These are phyloP conservation scores for Zizania palustris DNA, from an alignment of 202 grass and related monocot species.

Conservation along the genomic window DNA sequence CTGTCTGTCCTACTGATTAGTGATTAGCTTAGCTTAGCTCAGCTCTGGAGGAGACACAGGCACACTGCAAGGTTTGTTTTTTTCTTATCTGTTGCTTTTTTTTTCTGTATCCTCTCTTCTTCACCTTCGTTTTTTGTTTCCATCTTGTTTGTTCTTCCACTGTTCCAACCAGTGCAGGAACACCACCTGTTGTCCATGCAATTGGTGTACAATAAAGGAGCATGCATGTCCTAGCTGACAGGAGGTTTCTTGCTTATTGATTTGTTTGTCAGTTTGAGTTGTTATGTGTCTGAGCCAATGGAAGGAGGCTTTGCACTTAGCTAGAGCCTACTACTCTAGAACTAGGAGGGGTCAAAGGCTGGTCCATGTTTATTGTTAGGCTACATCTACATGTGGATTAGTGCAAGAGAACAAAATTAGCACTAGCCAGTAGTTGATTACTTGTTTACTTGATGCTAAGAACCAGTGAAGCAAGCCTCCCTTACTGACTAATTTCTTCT, in stretches of 20 bases:
- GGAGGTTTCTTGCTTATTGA: neutral
- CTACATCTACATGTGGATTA: neutral
- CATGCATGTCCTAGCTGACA: neutral
- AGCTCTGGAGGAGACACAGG: neutral
- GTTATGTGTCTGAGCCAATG: neutral
- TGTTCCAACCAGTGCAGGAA: constrained; percentile 30
- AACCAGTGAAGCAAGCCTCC: neutral
- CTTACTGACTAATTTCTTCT: neutral
- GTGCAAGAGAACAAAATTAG: constrained; percentile 2
- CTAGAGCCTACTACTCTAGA: neutral
- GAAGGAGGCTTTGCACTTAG: neutral
- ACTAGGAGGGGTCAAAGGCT: constrained; percentile 35
- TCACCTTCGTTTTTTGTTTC: constrained; percentile 38
- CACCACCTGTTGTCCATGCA: neutral
- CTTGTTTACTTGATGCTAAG: neutral
- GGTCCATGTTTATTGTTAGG: constrained; percentile 35
- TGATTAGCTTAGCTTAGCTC: neutral
- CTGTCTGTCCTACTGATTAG: constrained; percentile 37
- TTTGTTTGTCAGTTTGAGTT: constrained; percentile 11
- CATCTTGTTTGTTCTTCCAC: constrained; percentile 29
- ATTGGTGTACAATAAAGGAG: neutral
- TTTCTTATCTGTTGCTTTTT: neutral
- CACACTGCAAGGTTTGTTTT: constrained; percentile 41
- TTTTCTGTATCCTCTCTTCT: constrained; percentile 10
- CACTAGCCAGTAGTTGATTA: neutral